Base-by-base conservation (phyloP, 2,329 filamentous ascomycete genomes). In the Exophiala xenobiotica region DNA sequence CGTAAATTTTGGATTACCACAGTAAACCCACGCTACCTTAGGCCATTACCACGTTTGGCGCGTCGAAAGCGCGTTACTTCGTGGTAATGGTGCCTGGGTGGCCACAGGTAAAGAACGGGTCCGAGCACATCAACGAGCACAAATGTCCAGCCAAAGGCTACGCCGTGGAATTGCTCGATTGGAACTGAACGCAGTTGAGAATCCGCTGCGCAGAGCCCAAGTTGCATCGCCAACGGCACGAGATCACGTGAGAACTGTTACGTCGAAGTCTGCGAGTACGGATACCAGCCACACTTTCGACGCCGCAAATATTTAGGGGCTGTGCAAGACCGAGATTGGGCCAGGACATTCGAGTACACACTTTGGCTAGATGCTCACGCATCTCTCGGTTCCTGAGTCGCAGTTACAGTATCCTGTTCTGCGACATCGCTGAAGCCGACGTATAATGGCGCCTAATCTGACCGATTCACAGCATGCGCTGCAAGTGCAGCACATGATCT, bases 91-190 rank as follows among this genome's bases (percentile, higher is more conserved):
- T 35, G 16, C 46, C 46, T 6, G 41, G 46, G 31, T 48, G 35
- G 46, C 46, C 46, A 9, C 35, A 48, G 46, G 38, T 49, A 43
- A 49, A 49, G 37, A 49, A 49, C 35, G 27, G 46, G n/a, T 24
- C 46, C 46, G 46, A 49, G 43, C 24, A 49, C 38, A 49, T 49
- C 38, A 49, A 49, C 38, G 46, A 49, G 46, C 38, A 49, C 26
- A 37, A 37, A 37, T 6, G 31, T 37, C 31, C 14, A 37, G 31
- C 31, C 14, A 37, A 37, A n/a, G 31, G 31, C 31, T 37, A 37
- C 31, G 31, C 31, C 31, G 31, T 37, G 14, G 31, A 37, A 37
- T 16, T 37, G 31, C 31, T 37, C 31, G 31, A 37, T 37, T 37
- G 31, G 31, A 37, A 37, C 7, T 37, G 31, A 37, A 37, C 31